Evolutionary conservation across 176 grass and related monocot genomes (phyloP), one percentile per base, ranked within the genome.

Genomic region (Elaeis guineensis): DNA sequence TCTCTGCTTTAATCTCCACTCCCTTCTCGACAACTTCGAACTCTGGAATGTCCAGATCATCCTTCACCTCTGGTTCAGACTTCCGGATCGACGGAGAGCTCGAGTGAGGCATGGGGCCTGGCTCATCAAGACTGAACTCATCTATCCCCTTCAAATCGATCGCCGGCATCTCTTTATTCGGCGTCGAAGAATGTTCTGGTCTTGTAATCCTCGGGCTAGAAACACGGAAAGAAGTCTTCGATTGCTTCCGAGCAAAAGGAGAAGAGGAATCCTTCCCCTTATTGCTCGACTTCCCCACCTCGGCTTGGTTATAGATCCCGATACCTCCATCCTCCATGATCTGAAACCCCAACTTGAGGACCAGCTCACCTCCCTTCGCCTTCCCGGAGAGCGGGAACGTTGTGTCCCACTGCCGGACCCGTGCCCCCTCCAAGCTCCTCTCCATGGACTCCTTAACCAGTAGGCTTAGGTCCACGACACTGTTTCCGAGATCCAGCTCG

Each of bases 11-110:
- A 19, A 77, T 84, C 58, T 92, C 93, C 19, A 98, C 59, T 25
- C 93, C 93, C 71, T 85, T 85, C 55, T 97, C 93, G 14, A 88
- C 76, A 64, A 98, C 64, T 59, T 98, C 93, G 21, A 97, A 98
- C 2, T 92, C 93, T 6, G 79, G 87, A 52, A 98, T 51, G 28
- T 97, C 87, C 9, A 77, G 63, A 32, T 98, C 93, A 23, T 86
- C 93, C 20, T 79, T 69, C 30, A 14, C 18, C 18, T 77, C 83
- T 17, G 22, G n/a, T 29, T 74, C 75, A 0, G 20, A 17, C 58
- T 76, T 77, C 3, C 18, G 69, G 19, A 50, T 66, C 14, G 69
- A 16, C 49, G 74, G 56, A 0, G 79, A 62, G 18, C 64, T 82
- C 17, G 58, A n/a, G 39, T 25, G 64, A 5, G 66, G 75, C 3